Evolutionary conservation across 2,329 filamentous ascomycete genomes (phyloP).

Genomic region (Nigrograna mackinnonii): DNA sequence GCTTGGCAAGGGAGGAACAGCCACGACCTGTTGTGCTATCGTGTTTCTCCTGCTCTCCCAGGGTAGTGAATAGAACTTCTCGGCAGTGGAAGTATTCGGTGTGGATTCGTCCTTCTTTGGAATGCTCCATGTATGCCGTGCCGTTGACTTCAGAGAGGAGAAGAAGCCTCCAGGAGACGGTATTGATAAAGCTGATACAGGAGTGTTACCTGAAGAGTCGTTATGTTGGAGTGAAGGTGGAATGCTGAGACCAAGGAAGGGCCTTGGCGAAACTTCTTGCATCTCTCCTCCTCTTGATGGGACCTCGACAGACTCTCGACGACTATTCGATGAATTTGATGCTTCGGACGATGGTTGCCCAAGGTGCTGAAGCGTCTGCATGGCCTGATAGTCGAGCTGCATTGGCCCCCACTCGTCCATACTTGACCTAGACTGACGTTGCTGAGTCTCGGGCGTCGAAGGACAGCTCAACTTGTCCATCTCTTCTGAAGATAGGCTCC

Average conservation of each 20-base stretch:
- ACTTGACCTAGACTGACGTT: conserved; percentile 49
- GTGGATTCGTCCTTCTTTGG: conserved; percentile 47
- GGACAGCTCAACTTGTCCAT: conserved; percentile 82
- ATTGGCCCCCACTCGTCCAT: conserved; percentile 65
- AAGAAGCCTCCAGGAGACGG: conserved; percentile 94
- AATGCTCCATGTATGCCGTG: conserved; percentile 81
- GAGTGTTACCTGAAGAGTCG: conserved; percentile 54
- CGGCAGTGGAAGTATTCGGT: conserved; percentile 87
- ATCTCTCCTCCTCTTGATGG: conserved; percentile 61
- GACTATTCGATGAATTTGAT: conserved; percentile 14
- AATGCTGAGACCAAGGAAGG: conserved; percentile 48
- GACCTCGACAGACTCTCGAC: not conserved
- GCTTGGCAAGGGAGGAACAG: not conserved
- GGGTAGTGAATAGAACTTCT: conserved; percentile 86
- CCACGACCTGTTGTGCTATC: conserved; percentile 24
- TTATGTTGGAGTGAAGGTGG: conserved; percentile 26
- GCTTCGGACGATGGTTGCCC: conserved; percentile 38
- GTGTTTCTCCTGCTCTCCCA: conserved; percentile 57
- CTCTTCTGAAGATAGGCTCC: conserved; percentile 86
- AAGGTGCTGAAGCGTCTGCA: conserved; percentile 79
- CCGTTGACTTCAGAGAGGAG: conserved; percentile 75
- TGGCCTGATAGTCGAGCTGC: conserved; percentile 74
- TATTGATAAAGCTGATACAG: conserved; percentile 80
- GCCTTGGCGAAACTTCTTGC: conserved; percentile 55
- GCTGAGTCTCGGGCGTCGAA: conserved; percentile 69